Evolutionary conservation across 2,329 filamentous ascomycete genomes (phyloP), one percentile per base, ranked within the genome.

Genomic region (Sporothrix humicola): DNA sequence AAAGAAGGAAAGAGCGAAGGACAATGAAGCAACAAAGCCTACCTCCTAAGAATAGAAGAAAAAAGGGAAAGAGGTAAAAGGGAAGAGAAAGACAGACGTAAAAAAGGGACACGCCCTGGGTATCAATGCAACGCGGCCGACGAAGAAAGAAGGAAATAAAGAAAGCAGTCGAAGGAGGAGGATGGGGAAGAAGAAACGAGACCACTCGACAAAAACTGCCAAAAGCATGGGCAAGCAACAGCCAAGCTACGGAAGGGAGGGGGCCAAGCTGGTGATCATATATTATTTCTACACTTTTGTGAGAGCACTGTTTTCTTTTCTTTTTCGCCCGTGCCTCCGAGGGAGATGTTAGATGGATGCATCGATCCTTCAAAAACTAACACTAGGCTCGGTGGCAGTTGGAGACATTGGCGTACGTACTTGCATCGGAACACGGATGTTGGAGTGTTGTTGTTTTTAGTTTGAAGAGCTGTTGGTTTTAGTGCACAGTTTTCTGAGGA

Each of bases 211-310:
- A 37, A 37, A 37, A 48, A 58, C 26, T 42, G 15, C 9, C 15
- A 15, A 31, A 1, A 31, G 56, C 13, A 59, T 26, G 23, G 61
- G 61, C 26, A 17, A 59, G 52, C 56, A 59, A 58, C 56, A 17
- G 56, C 56, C 56, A 58, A 58, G 56, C 56, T 26, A 65, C 37
- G 61, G 46, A 65, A 63, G 59, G 59, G 31, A 42, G 59, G 31
- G 31, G 58, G 7, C 37, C 31, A 44, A 65, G 37, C 37, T 37
- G 31, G 37, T 23, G 20, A 44, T 65, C 17, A 65, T 46, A 65
- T 65, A 44, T 46, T 46, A 20, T 65, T 61, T 61, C 37, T 13
- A 50, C 59, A 31, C 10, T 48, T 17, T 59, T 23, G 31, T 37
- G 31, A 7, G 4, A 37, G 31, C 31, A 37, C 31, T 37, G 31